Conservation (phyloP, 768 basidiomycete species). For the Heimioporus sp. region DNA sequence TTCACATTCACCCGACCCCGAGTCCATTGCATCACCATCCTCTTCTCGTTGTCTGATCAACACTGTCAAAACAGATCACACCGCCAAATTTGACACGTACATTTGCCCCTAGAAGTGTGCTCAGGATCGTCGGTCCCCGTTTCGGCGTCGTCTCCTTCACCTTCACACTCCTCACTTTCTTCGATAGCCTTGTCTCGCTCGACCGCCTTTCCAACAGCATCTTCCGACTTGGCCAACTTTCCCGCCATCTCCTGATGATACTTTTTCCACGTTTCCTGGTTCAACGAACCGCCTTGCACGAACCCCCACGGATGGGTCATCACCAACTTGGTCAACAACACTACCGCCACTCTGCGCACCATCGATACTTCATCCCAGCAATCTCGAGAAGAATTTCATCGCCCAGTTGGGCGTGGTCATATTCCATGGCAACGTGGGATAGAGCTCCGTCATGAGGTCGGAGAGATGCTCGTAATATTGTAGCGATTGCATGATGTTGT, state of each 20-base stretch:
- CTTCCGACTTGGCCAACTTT: slow-evolving; percentile 69
- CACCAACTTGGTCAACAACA: slow-evolving; percentile 71
- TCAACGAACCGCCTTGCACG: slow-evolving; percentile 84
- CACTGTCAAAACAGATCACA: slow-evolving; percentile 9
- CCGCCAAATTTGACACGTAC: slow-evolving; percentile 3
- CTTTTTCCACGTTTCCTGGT: slow-evolving; percentile 85
- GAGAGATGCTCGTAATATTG: slow-evolving; percentile 95
- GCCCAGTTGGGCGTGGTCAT: slow-evolving; percentile 83
- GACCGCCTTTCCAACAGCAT: too few species aligned
- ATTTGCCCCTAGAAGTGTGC: slow-evolving; percentile 23
- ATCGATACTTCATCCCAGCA: slow-evolving; percentile 68
- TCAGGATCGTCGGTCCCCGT: slow-evolving; percentile 24
- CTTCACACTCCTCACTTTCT: too few species aligned
- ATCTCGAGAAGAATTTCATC: slow-evolving; percentile 93
- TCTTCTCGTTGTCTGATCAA: slow-evolving; percentile 22
- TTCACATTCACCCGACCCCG: slow-evolving; percentile 44
- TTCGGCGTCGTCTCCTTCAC: too few species aligned
- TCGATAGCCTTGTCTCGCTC: too few species aligned
- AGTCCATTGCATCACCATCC: slow-evolving; percentile 51
- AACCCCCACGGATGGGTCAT: slow-evolving; percentile 73
- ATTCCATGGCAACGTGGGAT: slow-evolving; percentile 74
- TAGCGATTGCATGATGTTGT: slow-evolving; percentile 84
- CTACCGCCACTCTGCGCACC: slow-evolving; percentile 81
- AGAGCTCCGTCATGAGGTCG: slow-evolving; percentile 93
- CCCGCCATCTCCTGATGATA: slow-evolving; percentile 77